Evolutionary conservation across 1,284 basidiomycete genomes (phyloP).

Genomic region (Cystobasidiaceae sp.): DNA sequence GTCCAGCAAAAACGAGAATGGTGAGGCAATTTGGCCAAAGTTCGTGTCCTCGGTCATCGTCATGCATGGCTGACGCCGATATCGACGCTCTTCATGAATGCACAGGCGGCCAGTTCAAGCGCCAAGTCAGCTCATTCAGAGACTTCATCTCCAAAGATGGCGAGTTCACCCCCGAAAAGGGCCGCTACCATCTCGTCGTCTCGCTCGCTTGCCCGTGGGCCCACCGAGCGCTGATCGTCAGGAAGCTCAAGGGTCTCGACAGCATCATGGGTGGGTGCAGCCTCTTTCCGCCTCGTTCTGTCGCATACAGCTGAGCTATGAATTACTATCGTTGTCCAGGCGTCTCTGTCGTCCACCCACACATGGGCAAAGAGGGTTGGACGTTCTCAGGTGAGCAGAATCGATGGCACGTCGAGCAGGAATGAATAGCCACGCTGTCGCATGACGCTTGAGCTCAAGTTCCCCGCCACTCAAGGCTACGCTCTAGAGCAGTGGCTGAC

Average conservation of each 20-base stretch:
- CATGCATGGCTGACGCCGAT: too few relatives aligned
- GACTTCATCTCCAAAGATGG: conserved; percentile 59
- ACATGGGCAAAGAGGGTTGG: conserved; percentile 79
- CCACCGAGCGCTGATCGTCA: conserved; percentile 77
- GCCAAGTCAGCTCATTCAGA: conserved; percentile 47
- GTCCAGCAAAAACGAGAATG: conserved; percentile 49
- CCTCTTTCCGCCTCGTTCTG: not conserved
- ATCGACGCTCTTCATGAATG: too few relatives aligned
- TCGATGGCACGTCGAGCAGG: too few relatives aligned
- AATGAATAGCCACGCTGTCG: too few relatives aligned
- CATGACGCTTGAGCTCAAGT: too few relatives aligned
- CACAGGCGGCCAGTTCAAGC: conserved; percentile 81
- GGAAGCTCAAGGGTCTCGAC: conserved; percentile 87
- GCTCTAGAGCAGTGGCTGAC: too few relatives aligned
- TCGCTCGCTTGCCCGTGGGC: conserved; percentile 66
- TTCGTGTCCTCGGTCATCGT: too few relatives aligned
- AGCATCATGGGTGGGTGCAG: conserved; percentile 64
- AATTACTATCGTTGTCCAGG: conserved; percentile 50
- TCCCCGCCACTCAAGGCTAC: too few relatives aligned
- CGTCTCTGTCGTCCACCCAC: conserved; percentile 76
- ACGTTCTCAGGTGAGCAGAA: conserved; percentile 68
- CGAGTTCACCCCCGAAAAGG: conserved; percentile 73
- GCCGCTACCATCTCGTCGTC: conserved; percentile 60
- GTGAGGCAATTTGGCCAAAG: too few relatives aligned
- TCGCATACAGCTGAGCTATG: not conserved